A percentile compares a stretch with the other conserved stretches of the same genome.
These are phyloP conservation scores for Monilinia fructigena DNA, from an alignment of 2,329 filamentous ascomycete genomes.

Conservation along the genomic window DNA sequence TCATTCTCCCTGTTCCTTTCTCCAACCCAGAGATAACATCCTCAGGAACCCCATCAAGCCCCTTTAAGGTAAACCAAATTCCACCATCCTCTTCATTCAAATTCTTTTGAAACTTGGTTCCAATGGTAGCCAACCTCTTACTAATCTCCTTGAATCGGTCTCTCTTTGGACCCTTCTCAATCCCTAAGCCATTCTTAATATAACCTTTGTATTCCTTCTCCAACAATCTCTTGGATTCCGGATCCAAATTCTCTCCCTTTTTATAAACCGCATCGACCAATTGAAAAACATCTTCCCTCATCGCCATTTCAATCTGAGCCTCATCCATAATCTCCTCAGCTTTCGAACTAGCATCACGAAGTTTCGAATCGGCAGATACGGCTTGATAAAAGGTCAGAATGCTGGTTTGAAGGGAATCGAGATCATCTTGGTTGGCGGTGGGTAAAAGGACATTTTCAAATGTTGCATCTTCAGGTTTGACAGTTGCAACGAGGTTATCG, in stretches of 20 bases:
- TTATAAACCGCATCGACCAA: conserved; percentile 59
- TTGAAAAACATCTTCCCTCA: conserved; percentile 79
- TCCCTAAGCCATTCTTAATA: conserved; percentile 70
- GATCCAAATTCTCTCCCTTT: conserved; percentile 60
- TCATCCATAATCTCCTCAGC: conserved; percentile 75
- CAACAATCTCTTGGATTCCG: conserved; percentile 69
- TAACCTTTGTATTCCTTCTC: conserved; percentile 77
- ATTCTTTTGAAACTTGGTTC: conserved; percentile 75
- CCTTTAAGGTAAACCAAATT: conserved; percentile 71
- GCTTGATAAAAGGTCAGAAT: conserved; percentile 81
- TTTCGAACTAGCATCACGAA: conserved; percentile 74
- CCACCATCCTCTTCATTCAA: conserved; percentile 81
- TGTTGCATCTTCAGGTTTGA: conserved; percentile 50
- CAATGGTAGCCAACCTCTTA: conserved; percentile 71
- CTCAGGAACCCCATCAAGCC: conserved; percentile 72
- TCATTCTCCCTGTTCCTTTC: conserved; percentile 72
- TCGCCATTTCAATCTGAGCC: conserved; percentile 72
- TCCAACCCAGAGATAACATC: conserved; percentile 67
- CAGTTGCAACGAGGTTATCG: conserved; percentile 63
- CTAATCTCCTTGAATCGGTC: conserved; percentile 86
- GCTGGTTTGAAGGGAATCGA: conserved; percentile 55
- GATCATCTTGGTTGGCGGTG: conserved; percentile 71
- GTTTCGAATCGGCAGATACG: conserved; percentile 64
- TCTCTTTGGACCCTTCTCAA: conserved; percentile 67
- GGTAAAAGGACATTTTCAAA: conserved; percentile 59